phyloP scores from a whole-genome alignment of 2,329 filamentous ascomycete species.

The Apiospora rasikravindrae region DNA sequence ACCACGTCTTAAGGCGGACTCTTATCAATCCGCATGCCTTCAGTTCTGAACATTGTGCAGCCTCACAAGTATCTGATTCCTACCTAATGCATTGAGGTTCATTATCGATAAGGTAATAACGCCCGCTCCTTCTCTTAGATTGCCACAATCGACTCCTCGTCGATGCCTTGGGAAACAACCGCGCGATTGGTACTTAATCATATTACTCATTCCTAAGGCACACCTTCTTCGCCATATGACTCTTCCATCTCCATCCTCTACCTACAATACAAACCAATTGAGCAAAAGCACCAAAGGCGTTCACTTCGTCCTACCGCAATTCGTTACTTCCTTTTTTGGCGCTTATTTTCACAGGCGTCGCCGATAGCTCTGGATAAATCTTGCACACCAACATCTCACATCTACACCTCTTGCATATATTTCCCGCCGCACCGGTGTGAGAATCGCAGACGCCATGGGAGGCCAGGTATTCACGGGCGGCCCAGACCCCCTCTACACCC shows the following conservation, averaged over 20 bases:
- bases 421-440: too few relatives aligned
- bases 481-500: conserved; percentile 58
- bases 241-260: neutral
- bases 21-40: neutral
- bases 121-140: neutral
- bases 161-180: neutral
- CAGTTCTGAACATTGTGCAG: neutral
- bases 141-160: neutral
- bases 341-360: neutral
- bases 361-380: neutral
- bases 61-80: neutral
- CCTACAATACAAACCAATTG: neutral
- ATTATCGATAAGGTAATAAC: neutral
- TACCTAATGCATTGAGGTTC: too few relatives aligned
- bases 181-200: neutral
- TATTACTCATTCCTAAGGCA: neutral
- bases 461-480: conserved; percentile 62
- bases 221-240: neutral
- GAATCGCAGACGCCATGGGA: conserved; percentile 61
- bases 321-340: neutral
- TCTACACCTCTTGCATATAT: neutral
- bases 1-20: neutral
- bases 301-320: neutral
- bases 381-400: neutral
- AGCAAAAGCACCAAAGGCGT: neutral